Percentiles rank a stretch among this genome's conserved stretches.
These are phyloP conservation scores for Pyronema omphalodes DNA, from an alignment of 495 filamentous ascomycete species.

Conservation along the genomic window DNA sequence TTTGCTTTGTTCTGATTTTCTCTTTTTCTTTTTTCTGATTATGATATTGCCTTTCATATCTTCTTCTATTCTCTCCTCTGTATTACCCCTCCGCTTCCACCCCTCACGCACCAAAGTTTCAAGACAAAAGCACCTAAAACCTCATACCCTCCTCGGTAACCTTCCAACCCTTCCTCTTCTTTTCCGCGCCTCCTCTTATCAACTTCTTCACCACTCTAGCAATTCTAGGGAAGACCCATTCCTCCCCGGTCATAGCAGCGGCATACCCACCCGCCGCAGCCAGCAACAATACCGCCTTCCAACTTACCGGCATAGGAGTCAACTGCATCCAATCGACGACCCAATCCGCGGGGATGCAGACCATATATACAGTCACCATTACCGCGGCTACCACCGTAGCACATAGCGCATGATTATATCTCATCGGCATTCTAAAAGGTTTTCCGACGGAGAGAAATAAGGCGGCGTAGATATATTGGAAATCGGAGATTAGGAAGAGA, in stretches of 20 bases:
- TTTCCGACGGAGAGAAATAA: slow-evolving; percentile 75
- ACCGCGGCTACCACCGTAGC: background rate
- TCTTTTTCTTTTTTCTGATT: too few species aligned
- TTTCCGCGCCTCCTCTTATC: slow-evolving; percentile 41
- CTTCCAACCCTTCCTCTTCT: slow-evolving; percentile 79
- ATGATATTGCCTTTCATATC: too few species aligned
- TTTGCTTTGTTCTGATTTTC: too few species aligned
- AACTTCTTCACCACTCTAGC: slow-evolving; percentile 45
- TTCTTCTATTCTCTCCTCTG: too few species aligned
- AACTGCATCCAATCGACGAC: slow-evolving; percentile 64
- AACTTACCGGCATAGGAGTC: slow-evolving; percentile 50
- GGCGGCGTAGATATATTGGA: slow-evolving; percentile 80
- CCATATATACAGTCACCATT: slow-evolving; percentile 51
- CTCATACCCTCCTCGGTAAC: slow-evolving; percentile 56
- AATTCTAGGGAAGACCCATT: slow-evolving; percentile 46
- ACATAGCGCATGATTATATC: slow-evolving; percentile 35
- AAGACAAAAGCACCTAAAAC: slow-evolving; percentile 8
- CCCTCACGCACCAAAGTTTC: background rate
- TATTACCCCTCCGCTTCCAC: too few species aligned
- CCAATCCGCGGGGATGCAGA: slow-evolving; percentile 50
- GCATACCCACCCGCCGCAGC: slow-evolving; percentile 49
- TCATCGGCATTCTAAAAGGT: slow-evolving; percentile 71
- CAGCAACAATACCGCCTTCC: slow-evolving; percentile 49
- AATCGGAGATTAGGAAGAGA: slow-evolving; percentile 76
- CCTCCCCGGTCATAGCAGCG: slow-evolving; percentile 51